A percentile compares a stretch with the other conserved stretches of the same genome.
Conservation (phyloP, 2,329 filamentous ascomycete species). For the Phyllachora maydis region DNA sequence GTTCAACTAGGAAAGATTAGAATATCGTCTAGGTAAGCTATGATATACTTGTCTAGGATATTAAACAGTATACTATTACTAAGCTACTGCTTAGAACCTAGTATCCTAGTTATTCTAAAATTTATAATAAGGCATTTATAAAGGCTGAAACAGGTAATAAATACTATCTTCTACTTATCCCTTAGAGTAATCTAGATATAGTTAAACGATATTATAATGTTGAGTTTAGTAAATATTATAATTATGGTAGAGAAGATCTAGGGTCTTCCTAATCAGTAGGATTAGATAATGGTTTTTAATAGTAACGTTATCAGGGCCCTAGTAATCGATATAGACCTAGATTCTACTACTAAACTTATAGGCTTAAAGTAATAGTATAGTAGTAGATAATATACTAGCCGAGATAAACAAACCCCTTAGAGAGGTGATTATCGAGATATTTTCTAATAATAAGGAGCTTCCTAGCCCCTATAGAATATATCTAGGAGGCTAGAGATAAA, state of each 20-base stretch:
- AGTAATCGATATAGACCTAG: neutral
- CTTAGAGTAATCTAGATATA: neutral
- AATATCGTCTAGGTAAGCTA: too few species aligned
- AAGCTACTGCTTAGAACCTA: too few species aligned
- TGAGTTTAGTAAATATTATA: conserved; percentile 1
- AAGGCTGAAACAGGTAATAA: neutral
- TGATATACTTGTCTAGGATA: neutral
- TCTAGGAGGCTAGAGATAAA: neutral
- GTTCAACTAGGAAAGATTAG: neutral
- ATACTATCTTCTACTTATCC: neutral
- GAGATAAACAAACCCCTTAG: neutral
- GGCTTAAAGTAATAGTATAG: neutral
- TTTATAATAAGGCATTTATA: too few species aligned
- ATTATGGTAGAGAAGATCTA: neutral
- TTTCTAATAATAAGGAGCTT: neutral
- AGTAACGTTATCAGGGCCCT: too few species aligned
- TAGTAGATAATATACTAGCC: neutral
- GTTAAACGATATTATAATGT: too few species aligned
- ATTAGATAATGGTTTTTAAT: neutral
- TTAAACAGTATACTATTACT: neutral
- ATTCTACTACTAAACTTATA: neutral
- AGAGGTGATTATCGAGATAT: neutral
- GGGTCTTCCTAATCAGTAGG: neutral
- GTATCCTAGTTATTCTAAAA: too few species aligned
- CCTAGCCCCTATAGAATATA: neutral